Conservation (phyloP, 441 rosid species). For the Mallotus repandus region DNA sequence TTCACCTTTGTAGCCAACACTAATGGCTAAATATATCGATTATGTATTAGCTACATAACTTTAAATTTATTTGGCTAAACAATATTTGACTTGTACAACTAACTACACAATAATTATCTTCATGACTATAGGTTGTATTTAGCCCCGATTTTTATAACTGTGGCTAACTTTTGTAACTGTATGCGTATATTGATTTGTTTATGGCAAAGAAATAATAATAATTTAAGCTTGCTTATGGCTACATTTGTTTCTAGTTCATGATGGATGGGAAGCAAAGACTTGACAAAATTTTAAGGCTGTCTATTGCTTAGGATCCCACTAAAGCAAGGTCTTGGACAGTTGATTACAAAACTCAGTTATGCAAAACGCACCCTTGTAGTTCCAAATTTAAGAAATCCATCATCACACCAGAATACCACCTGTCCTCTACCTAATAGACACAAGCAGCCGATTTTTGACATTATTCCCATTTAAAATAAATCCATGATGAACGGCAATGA, state of each 20-base stretch:
- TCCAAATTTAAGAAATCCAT: background rate
- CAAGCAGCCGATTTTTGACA: background rate
- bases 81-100: no score
- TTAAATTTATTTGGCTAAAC: no score
- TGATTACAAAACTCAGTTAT: background rate
- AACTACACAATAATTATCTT: no score
- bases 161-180: no score
- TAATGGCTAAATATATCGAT: no score
- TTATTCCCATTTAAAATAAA: background rate
- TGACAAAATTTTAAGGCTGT: background rate
- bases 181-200: no score
- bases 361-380: background rate
- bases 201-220: background rate
- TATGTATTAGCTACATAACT: no score
- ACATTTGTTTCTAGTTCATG: background rate
- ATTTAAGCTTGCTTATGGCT: background rate
- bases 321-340: background rate
- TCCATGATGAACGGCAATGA: conserved; percentile 7
- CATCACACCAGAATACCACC: background rate
- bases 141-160: no score
- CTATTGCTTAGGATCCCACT: background rate
- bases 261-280: background rate
- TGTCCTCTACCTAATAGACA: background rate
- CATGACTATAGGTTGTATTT: no score
- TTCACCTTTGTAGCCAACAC: no score